These are phyloP conservation scores for Firmiana major DNA, from an alignment of 345 rosid genomes.

Conservation along the genomic window DNA sequence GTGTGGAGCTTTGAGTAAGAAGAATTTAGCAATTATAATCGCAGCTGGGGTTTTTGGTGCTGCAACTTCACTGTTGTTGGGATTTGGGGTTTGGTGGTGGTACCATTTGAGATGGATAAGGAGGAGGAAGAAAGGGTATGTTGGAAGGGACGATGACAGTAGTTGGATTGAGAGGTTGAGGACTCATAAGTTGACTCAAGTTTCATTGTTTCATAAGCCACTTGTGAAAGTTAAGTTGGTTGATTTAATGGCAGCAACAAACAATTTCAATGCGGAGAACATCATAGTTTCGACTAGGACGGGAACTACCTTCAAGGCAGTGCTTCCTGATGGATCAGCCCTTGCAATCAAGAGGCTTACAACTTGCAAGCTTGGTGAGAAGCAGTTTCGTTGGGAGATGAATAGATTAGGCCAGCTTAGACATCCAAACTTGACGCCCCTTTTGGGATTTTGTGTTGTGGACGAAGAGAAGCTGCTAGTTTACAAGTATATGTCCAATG, in stretches of 20 bases:
- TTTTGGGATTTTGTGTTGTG: conserved; percentile 78
- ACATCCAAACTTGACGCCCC: conserved; percentile 86
- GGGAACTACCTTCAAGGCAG: conserved; percentile 73
- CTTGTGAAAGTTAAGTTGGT: conserved; percentile 75
- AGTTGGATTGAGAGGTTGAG: conserved; percentile 57
- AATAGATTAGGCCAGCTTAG: conserved; percentile 64
- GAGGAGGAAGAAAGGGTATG: conserved; percentile 31
- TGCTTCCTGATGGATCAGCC: conserved; percentile 84
- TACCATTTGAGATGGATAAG: conserved; percentile 45
- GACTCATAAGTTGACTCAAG: conserved; percentile 64
- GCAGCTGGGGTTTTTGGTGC: conserved; percentile 91
- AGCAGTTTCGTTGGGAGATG: conserved; percentile 74
- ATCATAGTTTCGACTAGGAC: conserved; percentile 55
- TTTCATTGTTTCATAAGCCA: conserved; percentile 86
- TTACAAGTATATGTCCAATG: conserved; percentile 76
- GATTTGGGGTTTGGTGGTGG: conserved; percentile 94
- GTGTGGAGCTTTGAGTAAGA: conserved; percentile 74
- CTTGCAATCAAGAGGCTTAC: conserved; percentile 75
- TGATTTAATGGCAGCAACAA: conserved; percentile 82
- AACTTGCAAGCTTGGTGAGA: conserved; percentile 60
- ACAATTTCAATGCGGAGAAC: conserved; percentile 52
- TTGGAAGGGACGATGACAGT: conserved; percentile 44
- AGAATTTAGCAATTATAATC: conserved; percentile 69
- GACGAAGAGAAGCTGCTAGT: conserved; percentile 78
- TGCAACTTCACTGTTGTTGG: conserved; percentile 66